These are phyloP conservation scores for Penicillium samsonianum DNA, from an alignment of 495 filamentous ascomycete species.

Conservation along the genomic window DNA sequence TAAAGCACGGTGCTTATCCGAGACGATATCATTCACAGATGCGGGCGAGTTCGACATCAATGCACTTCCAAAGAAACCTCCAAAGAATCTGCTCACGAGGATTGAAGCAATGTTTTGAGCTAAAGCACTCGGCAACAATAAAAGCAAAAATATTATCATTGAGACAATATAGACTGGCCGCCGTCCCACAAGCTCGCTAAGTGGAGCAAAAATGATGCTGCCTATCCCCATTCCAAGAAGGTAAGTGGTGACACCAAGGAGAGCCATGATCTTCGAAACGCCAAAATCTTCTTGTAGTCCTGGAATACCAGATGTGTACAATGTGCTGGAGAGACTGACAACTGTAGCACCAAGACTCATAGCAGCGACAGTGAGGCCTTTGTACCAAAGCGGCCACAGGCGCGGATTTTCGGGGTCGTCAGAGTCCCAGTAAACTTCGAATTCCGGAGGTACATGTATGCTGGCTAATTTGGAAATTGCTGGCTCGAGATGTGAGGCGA, in stretches of 20 bases:
- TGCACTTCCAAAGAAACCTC: slow-evolving; percentile 72
- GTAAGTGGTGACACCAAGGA: slow-evolving; percentile 78
- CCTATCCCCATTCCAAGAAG: slow-evolving; percentile 64
- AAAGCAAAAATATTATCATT: slow-evolving; percentile 27
- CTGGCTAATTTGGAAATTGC: slow-evolving; percentile 13
- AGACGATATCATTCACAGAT: slow-evolving; percentile 71
- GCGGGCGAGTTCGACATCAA: slow-evolving; percentile 77
- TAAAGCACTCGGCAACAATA: slow-evolving; percentile 71
- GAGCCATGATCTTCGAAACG: slow-evolving; percentile 58
- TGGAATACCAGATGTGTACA: slow-evolving; percentile 26
- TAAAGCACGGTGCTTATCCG: slow-evolving; percentile 68
- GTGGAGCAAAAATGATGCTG: slow-evolving; percentile 51
- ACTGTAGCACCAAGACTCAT: slow-evolving; percentile 24
- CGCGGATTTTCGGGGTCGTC: slow-evolving; percentile 18
- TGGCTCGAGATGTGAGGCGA: slow-evolving; percentile 4
- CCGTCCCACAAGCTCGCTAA: background rate
- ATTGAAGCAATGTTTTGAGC: slow-evolving; percentile 63
- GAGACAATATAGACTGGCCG: background rate
- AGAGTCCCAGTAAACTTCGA: slow-evolving; percentile 14
- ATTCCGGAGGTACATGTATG: slow-evolving; percentile 13
- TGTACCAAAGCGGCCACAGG: slow-evolving; percentile 23
- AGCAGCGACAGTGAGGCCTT: slow-evolving; percentile 13
- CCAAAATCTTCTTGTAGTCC: slow-evolving; percentile 55
- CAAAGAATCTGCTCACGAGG: slow-evolving; percentile 71
- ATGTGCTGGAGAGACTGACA: slow-evolving; percentile 17